Evolutionary conservation across 164 flowering plant genomes (phyloP), one percentile per base, ranked within the genome.

Genomic region (Tetracentron sinense): DNA sequence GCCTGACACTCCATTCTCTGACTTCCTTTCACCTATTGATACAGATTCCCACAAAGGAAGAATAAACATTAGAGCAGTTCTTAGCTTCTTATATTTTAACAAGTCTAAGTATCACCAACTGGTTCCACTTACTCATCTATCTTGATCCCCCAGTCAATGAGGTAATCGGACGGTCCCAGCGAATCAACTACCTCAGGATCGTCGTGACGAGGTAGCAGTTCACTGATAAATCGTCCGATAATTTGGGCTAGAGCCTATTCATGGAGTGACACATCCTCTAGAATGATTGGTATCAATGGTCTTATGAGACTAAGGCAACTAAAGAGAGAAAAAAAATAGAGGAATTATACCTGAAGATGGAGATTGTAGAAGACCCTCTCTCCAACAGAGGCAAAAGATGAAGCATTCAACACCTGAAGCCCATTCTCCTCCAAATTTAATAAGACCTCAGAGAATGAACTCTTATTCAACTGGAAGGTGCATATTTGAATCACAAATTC

Each of bases 401-500:
- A 77, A 49, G 84, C 80, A 73, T 76, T 78, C 3, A 79, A 22
- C 0, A 83, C 47, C 19, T 51, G 22, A 71, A 83, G 70, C 0
- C 86, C 90, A 4, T 81, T 80, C 11, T 75, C 54, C 56, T 85
- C 92, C 68, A 89, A 69, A 31, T 23, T 17, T 3, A 38, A 44
- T 31, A 89, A 57, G 56, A 80, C 72, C 23, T 78, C 66, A 53
- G 87, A 80, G 8, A 87, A 14, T 26, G 72, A 62, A 47, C 26
- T 56, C 17, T 62, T 65, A 10, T 63, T 62, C 27, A 30, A 7
- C 33, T 64, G 68, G 0, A 7, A 25, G 11, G 72, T 56, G 29
- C 79, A 82, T 52, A 83, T 78, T 30, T 87, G 88, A 52, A 80
- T 49, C 35, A 71, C 51, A 33, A 87, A 53, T 67, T 89, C 88